phyloP scores from a whole-genome alignment of 352 stramenopile species.

The Phytopythium cucurbitacearum region DNA sequence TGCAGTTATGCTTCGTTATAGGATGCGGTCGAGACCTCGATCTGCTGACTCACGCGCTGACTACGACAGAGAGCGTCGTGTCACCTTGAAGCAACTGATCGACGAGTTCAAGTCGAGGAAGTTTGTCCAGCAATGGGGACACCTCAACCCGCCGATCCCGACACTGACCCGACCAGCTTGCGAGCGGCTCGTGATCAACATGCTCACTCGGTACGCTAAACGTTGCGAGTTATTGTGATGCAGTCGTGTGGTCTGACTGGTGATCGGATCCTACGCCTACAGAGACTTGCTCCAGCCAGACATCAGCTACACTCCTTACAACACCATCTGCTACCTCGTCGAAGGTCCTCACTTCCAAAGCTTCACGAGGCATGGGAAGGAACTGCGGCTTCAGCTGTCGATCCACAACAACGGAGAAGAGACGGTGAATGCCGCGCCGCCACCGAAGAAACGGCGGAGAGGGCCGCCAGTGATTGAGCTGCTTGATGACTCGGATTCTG shows the following conservation, averaged over 20 bases:
- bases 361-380: slow-evolving; percentile 15
- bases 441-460: slow-evolving; percentile 17
- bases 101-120: slow-evolving; percentile 62
- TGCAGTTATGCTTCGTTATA: not conserved
- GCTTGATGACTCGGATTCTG: no score
- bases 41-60: slow-evolving; percentile 1
- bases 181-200: slow-evolving; percentile 49
- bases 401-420: slow-evolving; percentile 1
- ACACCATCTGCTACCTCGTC: slow-evolving; percentile 69
- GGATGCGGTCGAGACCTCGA: not conserved
- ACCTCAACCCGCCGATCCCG: slow-evolving; percentile 32
- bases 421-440: not conserved
- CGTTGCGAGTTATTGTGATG: not conserved
- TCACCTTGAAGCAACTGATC: slow-evolving; percentile 69
- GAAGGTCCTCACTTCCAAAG: slow-evolving; percentile 31
- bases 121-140: slow-evolving; percentile 25
- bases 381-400: slow-evolving; percentile 13
- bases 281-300: slow-evolving; percentile 58
- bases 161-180: slow-evolving; percentile 31
- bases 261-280: slow-evolving; percentile 4
- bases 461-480: slow-evolving; percentile 15
- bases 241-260: not conserved
- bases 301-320: slow-evolving; percentile 77
- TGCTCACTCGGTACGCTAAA: slow-evolving; percentile 29
- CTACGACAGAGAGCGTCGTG: slow-evolving; percentile 38